A percentile compares a stretch with the other conserved stretches of the same genome.
Evolutionary conservation across 768 basidiomycete genomes (phyloP).

Genomic region (Cantharellus cinnabarinus): DNA sequence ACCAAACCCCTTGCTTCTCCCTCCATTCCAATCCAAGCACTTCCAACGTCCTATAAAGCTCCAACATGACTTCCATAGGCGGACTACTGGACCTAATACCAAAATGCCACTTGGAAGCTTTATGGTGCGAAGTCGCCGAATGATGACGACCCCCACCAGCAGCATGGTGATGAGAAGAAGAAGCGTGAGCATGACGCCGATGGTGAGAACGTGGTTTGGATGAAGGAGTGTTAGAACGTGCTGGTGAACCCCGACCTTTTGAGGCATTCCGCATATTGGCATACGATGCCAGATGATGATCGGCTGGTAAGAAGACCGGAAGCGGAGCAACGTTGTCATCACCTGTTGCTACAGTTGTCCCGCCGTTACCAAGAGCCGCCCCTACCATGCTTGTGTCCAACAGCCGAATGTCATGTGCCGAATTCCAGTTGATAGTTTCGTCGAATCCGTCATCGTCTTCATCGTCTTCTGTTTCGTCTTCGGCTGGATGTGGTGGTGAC

Average conservation of each 20-base stretch:
- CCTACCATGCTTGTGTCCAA: conserved; percentile 5
- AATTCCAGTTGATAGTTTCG: conserved; percentile 14
- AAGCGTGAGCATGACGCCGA: neutral
- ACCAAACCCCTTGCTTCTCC: conserved; percentile 41
- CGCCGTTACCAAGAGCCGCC: neutral
- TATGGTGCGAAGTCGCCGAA: neutral
- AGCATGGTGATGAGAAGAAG: too few species aligned
- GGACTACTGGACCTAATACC: conserved; percentile 86
- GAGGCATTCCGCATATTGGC: conserved; percentile 13
- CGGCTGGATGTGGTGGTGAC: neutral
- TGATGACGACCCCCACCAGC: too few species aligned
- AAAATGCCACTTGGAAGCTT: conserved; percentile 79
- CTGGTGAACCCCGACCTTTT: neutral
- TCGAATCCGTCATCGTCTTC: conserved; percentile 13
- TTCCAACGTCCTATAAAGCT: conserved; percentile 87
- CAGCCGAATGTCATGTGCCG: conserved; percentile 19
- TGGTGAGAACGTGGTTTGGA: neutral
- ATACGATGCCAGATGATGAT: conserved; percentile 32
- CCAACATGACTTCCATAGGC: conserved; percentile 98
- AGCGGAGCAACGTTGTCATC: too few species aligned
- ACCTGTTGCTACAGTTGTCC: neutral
- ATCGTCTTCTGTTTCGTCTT: conserved; percentile 10
- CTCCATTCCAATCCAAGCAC: conserved; percentile 95
- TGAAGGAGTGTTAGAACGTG: neutral
- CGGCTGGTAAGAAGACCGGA: neutral